Evolutionary conservation across 2,329 filamentous ascomycete species (phyloP).

Genomic region (Gnomoniopsis sp.): DNA sequence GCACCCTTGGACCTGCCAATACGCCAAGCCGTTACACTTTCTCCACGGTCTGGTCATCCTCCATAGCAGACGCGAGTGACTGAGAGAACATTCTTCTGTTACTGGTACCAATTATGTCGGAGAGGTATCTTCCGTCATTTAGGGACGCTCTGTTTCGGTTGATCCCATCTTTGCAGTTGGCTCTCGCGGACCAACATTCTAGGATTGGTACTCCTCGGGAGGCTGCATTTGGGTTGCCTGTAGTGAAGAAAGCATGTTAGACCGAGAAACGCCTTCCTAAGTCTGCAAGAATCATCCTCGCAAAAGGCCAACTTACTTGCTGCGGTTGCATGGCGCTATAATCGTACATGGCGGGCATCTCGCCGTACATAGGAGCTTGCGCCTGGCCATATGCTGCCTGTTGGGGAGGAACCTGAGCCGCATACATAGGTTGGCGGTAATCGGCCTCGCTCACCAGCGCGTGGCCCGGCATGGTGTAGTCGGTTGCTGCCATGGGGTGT

Average conservation of each 20-base stretch:
- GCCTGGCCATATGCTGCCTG: conserved; percentile 72
- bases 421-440: conserved; percentile 83
- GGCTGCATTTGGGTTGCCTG: conserved; percentile 40
- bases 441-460: conserved; percentile 67
- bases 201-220: conserved; percentile 39
- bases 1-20: neutral
- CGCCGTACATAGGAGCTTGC: conserved; percentile 75
- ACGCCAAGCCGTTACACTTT: neutral
- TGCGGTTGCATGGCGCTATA: conserved; percentile 80
- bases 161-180: neutral
- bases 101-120: neutral
- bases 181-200: neutral
- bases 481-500: conserved; percentile 55
- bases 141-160: neutral
- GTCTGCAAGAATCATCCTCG: neutral
- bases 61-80: neutral
- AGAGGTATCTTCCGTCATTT: too few species aligned
- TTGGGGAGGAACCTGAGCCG: conserved; percentile 72
- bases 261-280: neutral
- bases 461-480: conserved; percentile 63
- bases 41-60: neutral
- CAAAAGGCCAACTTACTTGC: conserved; percentile 57
- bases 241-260: conserved; percentile 18
- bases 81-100: conserved; percentile 7
- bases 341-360: conserved; percentile 80